phyloP scores from a whole-genome alignment of 805 yeast genomes.

The Pichia occidentalis region DNA sequence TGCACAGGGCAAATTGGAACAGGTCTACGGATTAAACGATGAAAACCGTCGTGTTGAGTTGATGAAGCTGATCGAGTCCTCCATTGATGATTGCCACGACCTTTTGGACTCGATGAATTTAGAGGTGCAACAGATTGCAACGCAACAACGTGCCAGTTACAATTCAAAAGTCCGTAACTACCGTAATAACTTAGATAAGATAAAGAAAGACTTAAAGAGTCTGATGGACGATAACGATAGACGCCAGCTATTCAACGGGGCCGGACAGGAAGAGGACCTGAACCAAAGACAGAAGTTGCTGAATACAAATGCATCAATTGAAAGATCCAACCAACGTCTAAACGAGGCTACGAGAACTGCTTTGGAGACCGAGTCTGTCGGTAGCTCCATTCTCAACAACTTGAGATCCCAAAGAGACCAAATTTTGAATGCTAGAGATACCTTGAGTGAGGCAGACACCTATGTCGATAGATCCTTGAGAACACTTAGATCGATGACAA shows the following conservation, averaged over 20 bases:
- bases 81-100: slow-evolving; percentile 76
- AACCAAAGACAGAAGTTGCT: slow-evolving; percentile 77
- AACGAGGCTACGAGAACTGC: slow-evolving; percentile 87
- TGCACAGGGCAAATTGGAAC: slow-evolving; percentile 57
- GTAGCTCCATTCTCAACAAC: slow-evolving; percentile 84
- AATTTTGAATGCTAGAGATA: slow-evolving; percentile 75
- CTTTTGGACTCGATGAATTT: slow-evolving; percentile 80
- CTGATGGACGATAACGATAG: slow-evolving; percentile 68
- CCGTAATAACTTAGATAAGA: slow-evolving; percentile 48
- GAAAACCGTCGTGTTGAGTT: slow-evolving; percentile 45
- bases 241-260: slow-evolving; percentile 60
- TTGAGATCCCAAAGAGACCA: slow-evolving; percentile 92
- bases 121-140: slow-evolving; percentile 81
- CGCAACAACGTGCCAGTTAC: slow-evolving; percentile 58
- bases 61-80: slow-evolving; percentile 54
- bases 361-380: slow-evolving; percentile 84
- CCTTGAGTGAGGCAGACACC: slow-evolving; percentile 82
- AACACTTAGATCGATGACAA: slow-evolving; percentile 84
- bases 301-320: slow-evolving; percentile 71
- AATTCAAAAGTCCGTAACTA: slow-evolving; percentile 75
- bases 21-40: slow-evolving; percentile 41
- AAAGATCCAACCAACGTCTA: slow-evolving; percentile 74
- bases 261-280: slow-evolving; percentile 34
- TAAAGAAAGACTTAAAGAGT: slow-evolving; percentile 49
- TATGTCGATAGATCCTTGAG: slow-evolving; percentile 86